Percentiles rank a stretch among this genome's conserved stretches.
These are phyloP conservation scores for Myxozyma geophila DNA, from an alignment of 805 yeast species.

Conservation along the genomic window DNA sequence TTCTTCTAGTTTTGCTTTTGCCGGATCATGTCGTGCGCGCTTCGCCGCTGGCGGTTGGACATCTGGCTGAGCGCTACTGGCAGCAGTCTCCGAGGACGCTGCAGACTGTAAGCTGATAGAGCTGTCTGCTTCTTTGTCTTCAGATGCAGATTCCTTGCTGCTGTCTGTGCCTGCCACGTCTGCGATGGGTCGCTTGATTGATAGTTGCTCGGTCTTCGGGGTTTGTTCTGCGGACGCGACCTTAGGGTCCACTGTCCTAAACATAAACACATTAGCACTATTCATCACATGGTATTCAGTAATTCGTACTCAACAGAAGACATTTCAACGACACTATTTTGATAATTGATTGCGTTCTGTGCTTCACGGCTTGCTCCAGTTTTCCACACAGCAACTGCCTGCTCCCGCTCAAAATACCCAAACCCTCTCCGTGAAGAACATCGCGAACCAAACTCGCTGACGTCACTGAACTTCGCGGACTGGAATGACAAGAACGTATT, in stretches of 20 bases:
- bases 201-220: neutral
- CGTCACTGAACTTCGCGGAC: too few species aligned
- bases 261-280: neutral
- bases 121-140: neutral
- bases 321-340: too few species aligned
- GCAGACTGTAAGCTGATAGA: neutral
- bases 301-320: too few species aligned
- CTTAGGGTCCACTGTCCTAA: neutral
- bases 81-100: neutral
- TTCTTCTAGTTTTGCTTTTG: slow-evolving; percentile 25
- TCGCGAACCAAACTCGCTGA: too few species aligned
- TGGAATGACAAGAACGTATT: too few species aligned
- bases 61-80: neutral
- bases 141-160: neutral
- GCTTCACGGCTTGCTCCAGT: too few species aligned
- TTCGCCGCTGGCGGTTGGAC: slow-evolving; percentile 8
- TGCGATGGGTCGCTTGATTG: neutral
- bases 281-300: too few species aligned
- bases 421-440: too few species aligned
- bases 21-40: slow-evolving; percentile 15
- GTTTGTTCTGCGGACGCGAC: neutral
- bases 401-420: too few species aligned
- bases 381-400: too few species aligned
- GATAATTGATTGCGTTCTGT: too few species aligned
- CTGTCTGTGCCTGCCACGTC: neutral